Conservation (phyloP, 768 basidiomycete species). For the Pisolithus marmoratus region DNA sequence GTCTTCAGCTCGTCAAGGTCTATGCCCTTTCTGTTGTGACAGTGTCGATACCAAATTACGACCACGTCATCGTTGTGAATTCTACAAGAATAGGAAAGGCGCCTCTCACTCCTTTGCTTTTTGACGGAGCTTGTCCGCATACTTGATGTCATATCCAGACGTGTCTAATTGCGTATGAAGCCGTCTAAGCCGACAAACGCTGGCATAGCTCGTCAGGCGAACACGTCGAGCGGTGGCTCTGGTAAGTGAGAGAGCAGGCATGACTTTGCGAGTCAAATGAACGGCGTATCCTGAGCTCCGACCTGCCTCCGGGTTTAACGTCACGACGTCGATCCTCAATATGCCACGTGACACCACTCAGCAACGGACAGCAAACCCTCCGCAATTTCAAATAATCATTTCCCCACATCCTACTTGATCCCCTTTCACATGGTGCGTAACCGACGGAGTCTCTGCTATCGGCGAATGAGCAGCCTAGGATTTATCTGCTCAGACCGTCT, state of each 20-base stretch:
- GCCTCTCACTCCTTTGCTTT: constrained; percentile 58
- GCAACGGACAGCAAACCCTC: too few species aligned
- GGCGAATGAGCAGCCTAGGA: neutral
- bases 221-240: neutral
- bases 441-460: neutral
- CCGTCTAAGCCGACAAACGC: constrained; percentile 5
- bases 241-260: neutral
- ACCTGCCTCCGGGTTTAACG: too few species aligned
- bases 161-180: constrained; percentile 8
- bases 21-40: constrained; percentile 37
- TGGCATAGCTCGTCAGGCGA: neutral
- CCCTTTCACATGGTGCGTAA: neutral
- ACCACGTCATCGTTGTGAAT: constrained; percentile 11
- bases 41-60: neutral
- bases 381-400: too few species aligned
- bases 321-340: neutral
- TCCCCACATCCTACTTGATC: neutral
- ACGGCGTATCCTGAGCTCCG: neutral
- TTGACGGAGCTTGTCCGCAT: constrained; percentile 44
- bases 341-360: too few species aligned
- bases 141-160: constrained; percentile 35
- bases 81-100: constrained; percentile 8
- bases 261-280: neutral
- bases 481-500: neutral
- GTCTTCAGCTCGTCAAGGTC: constrained; percentile 31